These are phyloP conservation scores for Hypoxylon sp. DNA, from an alignment of 2,329 filamentous ascomycete genomes.

Conservation along the genomic window DNA sequence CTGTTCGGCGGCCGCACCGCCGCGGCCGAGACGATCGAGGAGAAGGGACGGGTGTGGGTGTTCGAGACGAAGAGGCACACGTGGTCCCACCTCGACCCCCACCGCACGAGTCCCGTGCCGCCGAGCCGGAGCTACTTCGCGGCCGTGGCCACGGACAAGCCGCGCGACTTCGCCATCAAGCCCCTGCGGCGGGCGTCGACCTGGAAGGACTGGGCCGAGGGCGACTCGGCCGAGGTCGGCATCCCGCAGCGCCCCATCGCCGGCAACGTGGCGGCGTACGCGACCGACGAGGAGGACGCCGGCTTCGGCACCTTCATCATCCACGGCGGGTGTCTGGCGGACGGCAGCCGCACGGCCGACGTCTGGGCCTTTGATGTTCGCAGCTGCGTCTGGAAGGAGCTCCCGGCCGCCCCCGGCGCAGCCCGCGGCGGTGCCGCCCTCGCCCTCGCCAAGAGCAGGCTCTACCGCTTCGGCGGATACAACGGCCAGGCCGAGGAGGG, in stretches of 20 bases:
- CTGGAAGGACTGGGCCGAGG: slow-evolving; percentile 65
- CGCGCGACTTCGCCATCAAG: slow-evolving; percentile 57
- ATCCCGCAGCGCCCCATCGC: slow-evolving; percentile 68
- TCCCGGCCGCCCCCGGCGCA: slow-evolving; percentile 72
- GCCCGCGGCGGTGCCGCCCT: slow-evolving; percentile 74
- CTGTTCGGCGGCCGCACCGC: slow-evolving; percentile 76
- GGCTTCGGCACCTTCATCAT: slow-evolving; percentile 76
- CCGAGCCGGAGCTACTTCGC: slow-evolving; percentile 76
- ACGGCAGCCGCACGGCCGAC: slow-evolving; percentile 69
- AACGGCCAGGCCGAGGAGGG: slow-evolving; percentile 76
- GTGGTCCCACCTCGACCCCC: slow-evolving; percentile 73
- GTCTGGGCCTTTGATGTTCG: slow-evolving; percentile 80
- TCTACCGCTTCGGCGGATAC: slow-evolving; percentile 85
- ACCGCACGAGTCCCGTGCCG: slow-evolving; percentile 60
- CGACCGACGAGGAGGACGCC: slow-evolving; percentile 67
- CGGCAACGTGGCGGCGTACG: slow-evolving; percentile 64
- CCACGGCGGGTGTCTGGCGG: slow-evolving; percentile 77
- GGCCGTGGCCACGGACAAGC: slow-evolving; percentile 64
- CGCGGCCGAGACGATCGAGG: slow-evolving; percentile 73
- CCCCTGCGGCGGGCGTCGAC: slow-evolving; percentile 50
- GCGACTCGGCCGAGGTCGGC: slow-evolving; percentile 61
- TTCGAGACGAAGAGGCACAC: slow-evolving; percentile 70
- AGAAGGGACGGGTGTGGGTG: slow-evolving; percentile 78
- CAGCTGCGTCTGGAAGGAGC: slow-evolving; percentile 70
- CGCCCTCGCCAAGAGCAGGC: slow-evolving; percentile 66